phyloP scores from a whole-genome alignment of 495 filamentous ascomycete species.

The Lasiosphaeria hispida region DNA sequence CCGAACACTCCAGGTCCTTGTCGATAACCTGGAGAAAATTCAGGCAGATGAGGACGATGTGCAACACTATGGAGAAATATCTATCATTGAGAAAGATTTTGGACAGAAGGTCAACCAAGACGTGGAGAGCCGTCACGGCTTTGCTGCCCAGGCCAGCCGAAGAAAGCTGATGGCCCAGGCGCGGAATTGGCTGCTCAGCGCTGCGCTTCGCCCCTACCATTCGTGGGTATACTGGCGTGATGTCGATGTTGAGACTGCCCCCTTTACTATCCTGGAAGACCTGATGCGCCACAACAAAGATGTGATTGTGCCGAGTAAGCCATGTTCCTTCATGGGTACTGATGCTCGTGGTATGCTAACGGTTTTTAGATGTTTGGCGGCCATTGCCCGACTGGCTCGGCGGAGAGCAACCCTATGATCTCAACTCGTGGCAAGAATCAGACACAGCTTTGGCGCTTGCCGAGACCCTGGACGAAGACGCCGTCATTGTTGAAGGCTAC shows the following conservation, averaged over 20 bases:
- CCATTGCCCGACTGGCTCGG: constrained; percentile 98
- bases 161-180: constrained; percentile 98
- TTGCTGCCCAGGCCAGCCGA: constrained; percentile 89
- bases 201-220: constrained; percentile 89
- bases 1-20: constrained; percentile 73
- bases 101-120: constrained; percentile 98
- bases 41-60: constrained; percentile 74
- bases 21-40: constrained; percentile 70
- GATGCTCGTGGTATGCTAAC: constrained; percentile 10
- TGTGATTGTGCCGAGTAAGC: constrained; percentile 96
- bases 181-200: constrained; percentile 94
- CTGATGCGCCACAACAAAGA: constrained; percentile 99
- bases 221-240: constrained; percentile 99
- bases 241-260: constrained; percentile 96
- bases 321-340: not conserved
- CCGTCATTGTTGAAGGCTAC: constrained; percentile 98
- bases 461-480: constrained; percentile 95
- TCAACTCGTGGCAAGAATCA: constrained; percentile 99
- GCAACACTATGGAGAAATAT: constrained; percentile 92
- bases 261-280: constrained; percentile 94
- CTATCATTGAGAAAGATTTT: constrained; percentile 98
- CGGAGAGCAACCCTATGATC: constrained; percentile 96
- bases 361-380: constrained; percentile 84
- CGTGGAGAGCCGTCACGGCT: constrained; percentile 95
- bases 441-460: constrained; percentile 93